These are phyloP conservation scores for Peterozyma toletana DNA, from an alignment of 805 yeast species.

Conservation along the genomic window DNA sequence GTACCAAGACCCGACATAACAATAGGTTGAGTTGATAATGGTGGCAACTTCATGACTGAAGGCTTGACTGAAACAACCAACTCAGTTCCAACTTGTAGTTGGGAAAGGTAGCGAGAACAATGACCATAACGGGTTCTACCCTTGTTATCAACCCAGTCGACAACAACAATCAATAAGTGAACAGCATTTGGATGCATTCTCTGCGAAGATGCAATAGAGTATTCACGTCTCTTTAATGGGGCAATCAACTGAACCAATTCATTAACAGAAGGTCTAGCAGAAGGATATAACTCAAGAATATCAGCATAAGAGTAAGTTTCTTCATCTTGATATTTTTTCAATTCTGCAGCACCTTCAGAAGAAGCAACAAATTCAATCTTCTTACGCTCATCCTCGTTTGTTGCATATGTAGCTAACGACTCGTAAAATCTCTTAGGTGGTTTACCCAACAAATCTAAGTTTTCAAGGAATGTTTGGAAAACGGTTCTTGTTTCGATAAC, in stretches of 20 bases:
- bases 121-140: constrained; percentile 90
- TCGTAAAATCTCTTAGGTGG: constrained; percentile 95
- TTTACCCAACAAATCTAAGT: constrained; percentile 85
- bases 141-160: constrained; percentile 85
- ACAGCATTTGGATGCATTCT: constrained; percentile 86
- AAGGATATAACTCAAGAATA: constrained; percentile 67
- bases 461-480: constrained; percentile 72
- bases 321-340: constrained; percentile 79
- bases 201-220: constrained; percentile 96
- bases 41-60: constrained; percentile 94
- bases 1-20: constrained; percentile 98
- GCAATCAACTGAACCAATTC: constrained; percentile 70
- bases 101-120: constrained; percentile 85
- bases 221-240: constrained; percentile 93
- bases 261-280: constrained; percentile 70
- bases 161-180: constrained; percentile 88
- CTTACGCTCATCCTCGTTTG: constrained; percentile 59
- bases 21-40: constrained; percentile 79
- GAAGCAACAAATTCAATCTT: constrained; percentile 58
- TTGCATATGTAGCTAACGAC: constrained; percentile 64
- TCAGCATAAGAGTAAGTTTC: constrained; percentile 79
- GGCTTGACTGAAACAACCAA: constrained; percentile 93
- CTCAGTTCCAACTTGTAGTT: constrained; percentile 72
- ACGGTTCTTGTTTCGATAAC: constrained; percentile 71
- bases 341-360: constrained; percentile 75